These are phyloP conservation scores for Colletotrichum truncatum DNA, from an alignment of 2,329 filamentous ascomycete genomes.

Conservation along the genomic window DNA sequence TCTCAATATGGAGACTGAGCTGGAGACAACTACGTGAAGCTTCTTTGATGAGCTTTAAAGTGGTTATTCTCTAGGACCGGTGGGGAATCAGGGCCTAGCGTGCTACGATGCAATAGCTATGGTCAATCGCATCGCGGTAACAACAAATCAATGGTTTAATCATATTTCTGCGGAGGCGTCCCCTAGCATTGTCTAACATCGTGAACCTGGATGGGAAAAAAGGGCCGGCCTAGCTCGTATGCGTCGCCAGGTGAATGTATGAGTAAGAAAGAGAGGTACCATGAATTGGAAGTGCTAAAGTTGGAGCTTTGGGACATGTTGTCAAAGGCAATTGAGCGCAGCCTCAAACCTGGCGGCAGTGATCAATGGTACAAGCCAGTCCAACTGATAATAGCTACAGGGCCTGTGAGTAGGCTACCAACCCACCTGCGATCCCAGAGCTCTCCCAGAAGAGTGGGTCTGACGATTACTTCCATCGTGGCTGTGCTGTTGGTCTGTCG, in stretches of 20 bases:
- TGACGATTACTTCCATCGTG: no score
- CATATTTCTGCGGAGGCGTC: not conserved
- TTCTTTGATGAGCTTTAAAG: no score
- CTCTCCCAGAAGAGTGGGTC: not conserved
- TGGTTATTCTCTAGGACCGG: no score
- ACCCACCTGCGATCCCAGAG: not conserved
- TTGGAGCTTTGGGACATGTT: not conserved
- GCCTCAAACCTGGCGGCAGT: not conserved
- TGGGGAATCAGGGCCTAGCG: not conserved
- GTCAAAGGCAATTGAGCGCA: not conserved
- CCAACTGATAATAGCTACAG: not conserved
- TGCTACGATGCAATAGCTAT: not conserved
- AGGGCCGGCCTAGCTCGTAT: no score
- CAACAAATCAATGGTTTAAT: not conserved
- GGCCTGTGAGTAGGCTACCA: not conserved
- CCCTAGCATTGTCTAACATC: not conserved
- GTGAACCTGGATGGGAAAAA: not conserved
- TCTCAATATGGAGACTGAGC: no score
- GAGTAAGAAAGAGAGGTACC: not conserved
- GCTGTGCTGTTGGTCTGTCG: no score
- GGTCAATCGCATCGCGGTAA: not conserved
- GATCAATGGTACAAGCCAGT: no score
- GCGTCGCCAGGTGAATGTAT: not conserved
- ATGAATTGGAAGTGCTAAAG: not conserved
- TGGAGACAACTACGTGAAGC: no score